A percentile compares a stretch with the other conserved stretches of the same genome.
phyloP scores from a whole-genome alignment of 495 filamentous ascomycete species.

The Venustampulla echinocandica region DNA sequence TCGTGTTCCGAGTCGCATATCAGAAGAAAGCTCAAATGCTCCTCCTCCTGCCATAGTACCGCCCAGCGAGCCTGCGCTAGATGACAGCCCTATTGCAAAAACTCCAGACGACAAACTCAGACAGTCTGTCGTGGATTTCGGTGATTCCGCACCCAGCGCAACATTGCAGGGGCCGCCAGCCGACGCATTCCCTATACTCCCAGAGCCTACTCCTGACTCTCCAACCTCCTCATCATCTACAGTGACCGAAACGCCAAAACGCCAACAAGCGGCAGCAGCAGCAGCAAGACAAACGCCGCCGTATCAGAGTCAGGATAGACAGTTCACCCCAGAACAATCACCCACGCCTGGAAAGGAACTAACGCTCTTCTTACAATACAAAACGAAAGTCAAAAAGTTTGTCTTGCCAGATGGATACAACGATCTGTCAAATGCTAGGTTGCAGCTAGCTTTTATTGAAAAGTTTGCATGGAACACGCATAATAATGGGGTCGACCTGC shows the following conservation, averaged over 20 bases:
- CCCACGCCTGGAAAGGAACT: slow-evolving; percentile 78
- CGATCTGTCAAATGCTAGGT: slow-evolving; percentile 71
- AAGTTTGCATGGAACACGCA: slow-evolving; percentile 99
- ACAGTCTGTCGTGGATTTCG: slow-evolving; percentile 31
- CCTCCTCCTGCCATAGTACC: slow-evolving; percentile 25
- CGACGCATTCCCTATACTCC: slow-evolving; percentile 15
- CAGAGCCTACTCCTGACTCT: neutral
- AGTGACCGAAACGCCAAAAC: slow-evolving; percentile 8
- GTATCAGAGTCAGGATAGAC: slow-evolving; percentile 7
- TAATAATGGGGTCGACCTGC: slow-evolving; percentile 83
- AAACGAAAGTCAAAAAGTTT: slow-evolving; percentile 93
- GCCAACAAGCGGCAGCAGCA: slow-evolving; percentile 17
- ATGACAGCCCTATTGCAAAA: slow-evolving; percentile 41
- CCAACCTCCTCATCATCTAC: too few species aligned
- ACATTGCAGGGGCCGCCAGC: slow-evolving; percentile 15
- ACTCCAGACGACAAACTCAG: slow-evolving; percentile 54
- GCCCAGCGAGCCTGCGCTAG: slow-evolving; percentile 30
- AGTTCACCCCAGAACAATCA: slow-evolving; percentile 58
- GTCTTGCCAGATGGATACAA: slow-evolving; percentile 74
- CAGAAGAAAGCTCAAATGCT: slow-evolving; percentile 43
- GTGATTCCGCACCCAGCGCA: slow-evolving; percentile 17
- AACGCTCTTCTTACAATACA: slow-evolving; percentile 95
- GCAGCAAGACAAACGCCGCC: slow-evolving; percentile 9
- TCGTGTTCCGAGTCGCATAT: slow-evolving; percentile 54
- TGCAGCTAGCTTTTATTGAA: slow-evolving; percentile 97